Base-by-base conservation (phyloP, 306 rosid genomes). In the Notholithocarpus densiflorus region DNA sequence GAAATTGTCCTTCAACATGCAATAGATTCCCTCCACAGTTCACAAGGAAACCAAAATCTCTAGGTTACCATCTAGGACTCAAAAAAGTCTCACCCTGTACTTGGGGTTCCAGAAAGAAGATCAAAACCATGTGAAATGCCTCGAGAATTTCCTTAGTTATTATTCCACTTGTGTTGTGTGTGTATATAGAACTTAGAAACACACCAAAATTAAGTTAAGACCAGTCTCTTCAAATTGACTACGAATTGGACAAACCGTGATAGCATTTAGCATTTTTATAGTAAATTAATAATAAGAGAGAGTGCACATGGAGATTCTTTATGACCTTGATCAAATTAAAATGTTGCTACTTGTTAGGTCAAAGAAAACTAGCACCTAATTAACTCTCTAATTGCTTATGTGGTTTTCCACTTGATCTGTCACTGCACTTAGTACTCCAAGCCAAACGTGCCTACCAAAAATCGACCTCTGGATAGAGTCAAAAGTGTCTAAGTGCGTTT, bases 371-470 rank as follows among this genome's bases (percentile, higher is more conserved):
- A 60, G 17, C 40, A 13, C 57, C 19, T 15, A 60, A 4, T 2
- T 59, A 9, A 48, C 4, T 48, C 5, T 48, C 15, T 31, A 19
- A 12, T 68, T 74, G 76, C 61, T 68, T 64, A 69, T 17, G 29
- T 23, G 75, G 80, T 32, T 59, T 59, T 70, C 80, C 84, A 69
- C 72, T 81, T n/a, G 26, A 45, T 71, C 55, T n/a, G 24, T n/a
- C 4, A 5, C 2, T n/a, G 5, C 53, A 3, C 53, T 2, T 48
- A 1, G 53, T 48, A n/a, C n/a, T n/a, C 17, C 14, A 48, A 48
- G 53, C 17, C 14, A 48, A 13, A 48, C 17, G 14, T 48, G 53
- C 53, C 53, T 48, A 48, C 53, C 53, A 48, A 48, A 48, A 48
- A 48, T 48, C 15, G 53, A 11, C 53, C 0, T 48, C 17, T 12